phyloP scores from a whole-genome alignment of 163 green algal species.

The Smithsoniella earleae region DNA sequence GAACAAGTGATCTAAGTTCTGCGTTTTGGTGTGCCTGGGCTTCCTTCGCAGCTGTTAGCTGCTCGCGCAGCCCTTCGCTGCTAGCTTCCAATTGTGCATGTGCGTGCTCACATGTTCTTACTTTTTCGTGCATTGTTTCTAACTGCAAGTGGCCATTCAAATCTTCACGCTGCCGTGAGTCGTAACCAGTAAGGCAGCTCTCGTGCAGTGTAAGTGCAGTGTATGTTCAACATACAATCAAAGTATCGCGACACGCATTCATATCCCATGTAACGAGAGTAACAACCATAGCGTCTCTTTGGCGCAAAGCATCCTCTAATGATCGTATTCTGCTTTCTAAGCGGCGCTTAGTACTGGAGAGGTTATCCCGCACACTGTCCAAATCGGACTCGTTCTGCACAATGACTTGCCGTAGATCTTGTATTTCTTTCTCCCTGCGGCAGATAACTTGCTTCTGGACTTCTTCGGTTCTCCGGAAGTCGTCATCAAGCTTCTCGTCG shows the following conservation, averaged over 20 bases:
- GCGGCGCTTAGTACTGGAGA: neutral
- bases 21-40: neutral
- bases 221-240: too few species aligned
- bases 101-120: neutral
- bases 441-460: neutral
- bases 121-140: neutral
- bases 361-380: neutral
- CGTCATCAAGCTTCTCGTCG: constrained; percentile 23
- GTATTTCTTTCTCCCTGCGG: neutral
- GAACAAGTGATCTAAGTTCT: neutral
- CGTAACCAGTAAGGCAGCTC: too few species aligned
- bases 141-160: too few species aligned
- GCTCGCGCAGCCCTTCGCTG: neutral
- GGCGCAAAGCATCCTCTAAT: too few species aligned
- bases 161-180: too few species aligned
- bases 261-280: too few species aligned
- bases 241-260: too few species aligned
- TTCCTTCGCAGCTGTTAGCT: neutral
- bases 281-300: too few species aligned
- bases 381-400: neutral
- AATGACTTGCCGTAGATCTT: neutral
- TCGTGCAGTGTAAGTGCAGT: too few species aligned
- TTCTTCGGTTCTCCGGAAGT: neutral
- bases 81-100: neutral
- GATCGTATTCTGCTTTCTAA: neutral